These are phyloP conservation scores for Amorphotheca resinae DNA, from an alignment of 495 filamentous ascomycete species.

Conservation along the genomic window DNA sequence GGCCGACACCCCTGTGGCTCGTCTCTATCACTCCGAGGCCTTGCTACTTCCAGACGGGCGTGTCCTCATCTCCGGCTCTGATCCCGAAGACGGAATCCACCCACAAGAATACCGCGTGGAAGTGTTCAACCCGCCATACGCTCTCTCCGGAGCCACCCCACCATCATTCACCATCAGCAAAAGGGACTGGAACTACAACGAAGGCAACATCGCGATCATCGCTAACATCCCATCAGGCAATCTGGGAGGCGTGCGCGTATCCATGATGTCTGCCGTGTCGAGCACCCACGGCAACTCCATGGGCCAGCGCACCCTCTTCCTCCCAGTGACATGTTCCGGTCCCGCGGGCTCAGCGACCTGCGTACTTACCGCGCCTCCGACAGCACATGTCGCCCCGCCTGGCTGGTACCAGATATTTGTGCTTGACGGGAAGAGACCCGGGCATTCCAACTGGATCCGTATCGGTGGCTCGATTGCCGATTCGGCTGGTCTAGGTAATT, in stretches of 20 bases:
- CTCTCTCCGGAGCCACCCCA: constrained; percentile 33
- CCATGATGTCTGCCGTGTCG: constrained; percentile 43
- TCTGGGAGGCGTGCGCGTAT: constrained; percentile 32
- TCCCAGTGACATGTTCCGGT: constrained; percentile 34
- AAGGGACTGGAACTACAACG: constrained; percentile 39
- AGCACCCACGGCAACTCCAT: constrained; percentile 54
- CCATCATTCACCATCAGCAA: constrained; percentile 34
- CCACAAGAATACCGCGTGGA: constrained; percentile 55
- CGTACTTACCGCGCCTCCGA: constrained; percentile 43
- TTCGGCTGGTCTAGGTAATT: constrained; percentile 44
- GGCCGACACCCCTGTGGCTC: constrained; percentile 50
- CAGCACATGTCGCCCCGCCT: constrained; percentile 37
- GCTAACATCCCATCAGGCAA: constrained; percentile 21
- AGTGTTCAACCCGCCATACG: constrained; percentile 52
- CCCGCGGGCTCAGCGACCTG: constrained; percentile 25
- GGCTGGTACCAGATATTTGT: constrained; percentile 53
- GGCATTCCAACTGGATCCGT: constrained; percentile 41
- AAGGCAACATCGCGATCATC: constrained; percentile 26
- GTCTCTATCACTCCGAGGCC: constrained; percentile 54
- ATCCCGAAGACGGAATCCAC: constrained; percentile 35
- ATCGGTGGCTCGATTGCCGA: constrained; percentile 42
- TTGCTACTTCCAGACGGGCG: constrained; percentile 56
- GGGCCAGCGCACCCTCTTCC: constrained; percentile 50
- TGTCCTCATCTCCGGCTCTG: constrained; percentile 52
- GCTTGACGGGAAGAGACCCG: constrained; percentile 44